Conservation (phyloP, 305 asterid genomes). For the Rubia tinctorum region DNA sequence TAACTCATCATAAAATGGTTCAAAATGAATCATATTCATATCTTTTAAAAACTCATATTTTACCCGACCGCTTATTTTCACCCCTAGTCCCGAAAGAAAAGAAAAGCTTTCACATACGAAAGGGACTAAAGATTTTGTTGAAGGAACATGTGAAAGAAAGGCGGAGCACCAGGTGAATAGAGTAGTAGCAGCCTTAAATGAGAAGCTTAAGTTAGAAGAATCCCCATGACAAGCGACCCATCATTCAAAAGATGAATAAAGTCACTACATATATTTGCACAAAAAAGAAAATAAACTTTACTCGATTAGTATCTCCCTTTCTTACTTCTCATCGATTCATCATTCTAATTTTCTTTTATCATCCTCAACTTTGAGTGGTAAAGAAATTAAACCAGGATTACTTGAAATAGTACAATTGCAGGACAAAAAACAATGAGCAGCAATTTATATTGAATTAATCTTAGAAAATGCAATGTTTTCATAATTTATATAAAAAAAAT, state of each 20-base stretch:
- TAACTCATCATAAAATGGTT: too few relatives aligned
- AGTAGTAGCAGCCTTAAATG: slow-evolving; percentile 2
- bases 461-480: too few relatives aligned
- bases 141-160: background rate
- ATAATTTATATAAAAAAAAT: too few relatives aligned
- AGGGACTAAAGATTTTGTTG: background rate
- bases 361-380: too few relatives aligned
- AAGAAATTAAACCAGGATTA: too few relatives aligned
- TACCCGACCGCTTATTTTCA: too few relatives aligned
- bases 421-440: too few relatives aligned
- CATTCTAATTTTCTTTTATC: slow-evolving; percentile 4
- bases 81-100: background rate
- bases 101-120: background rate
- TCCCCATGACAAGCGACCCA: slow-evolving; percentile 17
- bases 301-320: slow-evolving; percentile 25
- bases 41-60: too few relatives aligned
- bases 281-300: slow-evolving; percentile 20
- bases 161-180: slow-evolving; percentile 2
- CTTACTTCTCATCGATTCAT: slow-evolving; percentile 21
- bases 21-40: too few relatives aligned
- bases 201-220: slow-evolving; percentile 23
- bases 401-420: too few relatives aligned
- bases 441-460: too few relatives aligned
- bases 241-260: slow-evolving; percentile 5
- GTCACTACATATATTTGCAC: slow-evolving; percentile 11